Evolutionary conservation across 1,284 basidiomycete species (phyloP).

Genomic region (Tilletia horrida): DNA sequence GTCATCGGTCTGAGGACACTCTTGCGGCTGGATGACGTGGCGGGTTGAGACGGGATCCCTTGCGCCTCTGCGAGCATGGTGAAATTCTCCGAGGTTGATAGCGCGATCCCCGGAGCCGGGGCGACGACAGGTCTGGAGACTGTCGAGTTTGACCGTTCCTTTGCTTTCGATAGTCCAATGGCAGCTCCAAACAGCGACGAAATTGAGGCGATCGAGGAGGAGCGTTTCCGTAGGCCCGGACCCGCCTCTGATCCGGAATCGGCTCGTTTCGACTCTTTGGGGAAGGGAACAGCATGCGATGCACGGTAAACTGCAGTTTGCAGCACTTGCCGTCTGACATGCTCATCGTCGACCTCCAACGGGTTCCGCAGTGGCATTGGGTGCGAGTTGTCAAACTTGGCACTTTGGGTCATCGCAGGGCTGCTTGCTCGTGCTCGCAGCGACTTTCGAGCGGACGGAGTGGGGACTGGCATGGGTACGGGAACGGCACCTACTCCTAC

Average conservation of each 20-base stretch:
- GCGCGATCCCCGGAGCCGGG: not conserved
- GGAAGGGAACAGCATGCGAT: not conserved
- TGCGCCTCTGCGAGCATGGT: not conserved
- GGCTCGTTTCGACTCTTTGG: not conserved
- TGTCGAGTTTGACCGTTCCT: not conserved
- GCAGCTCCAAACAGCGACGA: constrained; percentile 1
- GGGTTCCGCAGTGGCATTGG: not conserved
- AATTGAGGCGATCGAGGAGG: not conserved
- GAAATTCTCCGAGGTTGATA: not conserved
- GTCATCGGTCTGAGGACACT: not conserved
- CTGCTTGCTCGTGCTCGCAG: constrained; percentile 2
- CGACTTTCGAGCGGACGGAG: not conserved
- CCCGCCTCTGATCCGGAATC: not conserved
- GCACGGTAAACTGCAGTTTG: not conserved
- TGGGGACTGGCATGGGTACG: not conserved
- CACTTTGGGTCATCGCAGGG: not conserved
- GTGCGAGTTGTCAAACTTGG: not conserved
- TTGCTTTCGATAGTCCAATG: not conserved
- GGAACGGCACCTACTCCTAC: not conserved
- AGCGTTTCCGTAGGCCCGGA: not conserved
- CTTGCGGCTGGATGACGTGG: not conserved
- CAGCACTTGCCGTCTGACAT: not conserved
- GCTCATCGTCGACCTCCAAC: not conserved
- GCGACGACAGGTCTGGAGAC: not conserved
- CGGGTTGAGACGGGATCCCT: not conserved